Conservation (phyloP, 1,284 basidiomycete species). For the Trichosporon ovoides region DNA sequence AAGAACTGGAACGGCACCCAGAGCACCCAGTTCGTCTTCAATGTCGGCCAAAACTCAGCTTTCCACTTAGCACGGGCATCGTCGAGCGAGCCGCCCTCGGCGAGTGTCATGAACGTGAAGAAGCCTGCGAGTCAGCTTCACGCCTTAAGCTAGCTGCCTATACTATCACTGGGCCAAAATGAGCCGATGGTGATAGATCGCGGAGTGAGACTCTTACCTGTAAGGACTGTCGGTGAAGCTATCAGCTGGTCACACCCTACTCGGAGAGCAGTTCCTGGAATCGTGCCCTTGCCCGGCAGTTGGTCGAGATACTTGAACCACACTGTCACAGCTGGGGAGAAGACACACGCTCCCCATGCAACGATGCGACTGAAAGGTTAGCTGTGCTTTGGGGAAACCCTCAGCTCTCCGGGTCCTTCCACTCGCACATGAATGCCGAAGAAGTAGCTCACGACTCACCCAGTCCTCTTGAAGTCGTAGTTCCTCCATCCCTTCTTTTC, state of each 20-base stretch:
- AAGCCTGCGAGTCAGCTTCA: constrained; percentile 41
- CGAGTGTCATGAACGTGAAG: constrained; percentile 50
- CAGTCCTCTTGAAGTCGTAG: constrained; percentile 49
- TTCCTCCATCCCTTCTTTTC: constrained; percentile 49
- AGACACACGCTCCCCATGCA: constrained; percentile 47
- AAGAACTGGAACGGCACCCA: constrained; percentile 49
- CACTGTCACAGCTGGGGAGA: constrained; percentile 47
- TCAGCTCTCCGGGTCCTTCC: too few species aligned
- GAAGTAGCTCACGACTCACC: constrained; percentile 28
- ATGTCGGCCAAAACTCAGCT: constrained; percentile 39
- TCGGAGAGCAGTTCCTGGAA: constrained; percentile 35
- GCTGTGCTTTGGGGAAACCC: not conserved
- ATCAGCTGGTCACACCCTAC: constrained; percentile 51
- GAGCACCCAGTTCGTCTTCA: constrained; percentile 46
- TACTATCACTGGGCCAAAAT: not conserved
- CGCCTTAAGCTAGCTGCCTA: too few species aligned
- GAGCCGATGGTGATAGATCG: not conserved
- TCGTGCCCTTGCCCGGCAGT: constrained; percentile 37
- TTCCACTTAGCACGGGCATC: constrained; percentile 47
- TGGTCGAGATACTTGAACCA: constrained; percentile 46
- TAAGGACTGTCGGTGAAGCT: constrained; percentile 47
- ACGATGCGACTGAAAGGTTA: constrained; percentile 41
- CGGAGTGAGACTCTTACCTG: constrained; percentile 31
- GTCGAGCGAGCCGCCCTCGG: constrained; percentile 49
- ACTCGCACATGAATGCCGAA: too few species aligned